A percentile compares a stretch with the other conserved stretches of the same genome.
Conservation (phyloP, 495 filamentous ascomycete genomes). For the Neurospora sp. region DNA sequence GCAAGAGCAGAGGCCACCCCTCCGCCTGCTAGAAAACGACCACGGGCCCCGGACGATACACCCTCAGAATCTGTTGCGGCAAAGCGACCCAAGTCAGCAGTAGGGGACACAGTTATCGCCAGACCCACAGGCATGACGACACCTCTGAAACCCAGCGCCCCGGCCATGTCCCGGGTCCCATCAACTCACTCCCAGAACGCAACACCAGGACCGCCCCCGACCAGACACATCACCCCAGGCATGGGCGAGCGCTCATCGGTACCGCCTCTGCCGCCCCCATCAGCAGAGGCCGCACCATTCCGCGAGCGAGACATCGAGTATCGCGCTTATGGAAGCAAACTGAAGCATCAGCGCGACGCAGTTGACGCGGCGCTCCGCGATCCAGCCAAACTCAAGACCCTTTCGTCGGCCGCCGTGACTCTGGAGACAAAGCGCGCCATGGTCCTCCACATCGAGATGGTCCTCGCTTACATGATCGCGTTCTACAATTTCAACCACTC, state of each 20-base stretch:
- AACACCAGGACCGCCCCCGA: slow-evolving; percentile 25
- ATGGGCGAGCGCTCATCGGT: slow-evolving; percentile 18
- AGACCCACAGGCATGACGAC: slow-evolving; percentile 26
- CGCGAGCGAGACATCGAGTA: slow-evolving; percentile 16
- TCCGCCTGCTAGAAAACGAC: slow-evolving; percentile 32
- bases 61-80: slow-evolving; percentile 12
- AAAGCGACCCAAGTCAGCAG: slow-evolving; percentile 24
- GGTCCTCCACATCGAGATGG: slow-evolving; percentile 30
- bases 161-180: slow-evolving; percentile 36
- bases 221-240: slow-evolving; percentile 29
- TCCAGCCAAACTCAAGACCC: not conserved
- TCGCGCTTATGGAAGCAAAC: slow-evolving; percentile 23
- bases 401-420: not conserved
- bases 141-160: slow-evolving; percentile 32
- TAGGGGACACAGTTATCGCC: slow-evolving; percentile 12
- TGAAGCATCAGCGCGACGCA: slow-evolving; percentile 38
- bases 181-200: slow-evolving; percentile 35
- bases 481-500: slow-evolving; percentile 23
- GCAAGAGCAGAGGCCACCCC: slow-evolving; percentile 27
- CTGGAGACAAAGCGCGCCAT: slow-evolving; percentile 20
- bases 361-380: slow-evolving; percentile 28
- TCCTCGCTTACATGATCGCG: slow-evolving; percentile 31
- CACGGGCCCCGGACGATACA: slow-evolving; percentile 25
- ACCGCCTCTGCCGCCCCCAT: slow-evolving; percentile 8
- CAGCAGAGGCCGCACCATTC: slow-evolving; percentile 15